Evolutionary conservation across 2,329 filamentous ascomycete species (phyloP).

Genomic region (Helotiales sp.): DNA sequence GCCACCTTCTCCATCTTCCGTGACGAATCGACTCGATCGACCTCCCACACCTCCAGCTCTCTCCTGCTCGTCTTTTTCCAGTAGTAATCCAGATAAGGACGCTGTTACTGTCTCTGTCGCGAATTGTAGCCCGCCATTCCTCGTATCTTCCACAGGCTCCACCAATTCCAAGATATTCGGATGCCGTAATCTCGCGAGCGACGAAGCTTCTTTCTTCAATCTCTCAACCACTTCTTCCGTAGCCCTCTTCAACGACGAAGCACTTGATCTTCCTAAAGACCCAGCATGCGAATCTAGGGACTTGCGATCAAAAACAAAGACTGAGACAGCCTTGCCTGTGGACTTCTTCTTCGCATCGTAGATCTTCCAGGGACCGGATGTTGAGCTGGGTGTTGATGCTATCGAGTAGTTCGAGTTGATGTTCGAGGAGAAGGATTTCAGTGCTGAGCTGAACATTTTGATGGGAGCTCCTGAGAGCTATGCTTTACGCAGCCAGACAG

Average conservation of each 20-base stretch:
- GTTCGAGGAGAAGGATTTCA: slow-evolving; percentile 93
- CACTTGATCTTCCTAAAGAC: slow-evolving; percentile 65
- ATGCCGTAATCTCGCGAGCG: slow-evolving; percentile 84
- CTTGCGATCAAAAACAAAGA: slow-evolving; percentile 95
- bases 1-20: slow-evolving; percentile 77
- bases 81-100: slow-evolving; percentile 79
- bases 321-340: slow-evolving; percentile 84
- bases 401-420: slow-evolving; percentile 92
- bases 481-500: slow-evolving; percentile 8
- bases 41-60: slow-evolving; percentile 69
- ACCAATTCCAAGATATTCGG: slow-evolving; percentile 91
- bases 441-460: slow-evolving; percentile 60
- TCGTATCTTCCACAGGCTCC: slow-evolving; percentile 93
- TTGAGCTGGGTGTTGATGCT: slow-evolving; percentile 74
- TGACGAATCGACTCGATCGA: slow-evolving; percentile 77
- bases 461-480: slow-evolving; percentile 20
- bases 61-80: slow-evolving; percentile 90
- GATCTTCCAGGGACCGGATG: slow-evolving; percentile 94
- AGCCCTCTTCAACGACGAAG: slow-evolving; percentile 74
- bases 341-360: slow-evolving; percentile 97
- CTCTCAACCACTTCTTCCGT: slow-evolving; percentile 91
- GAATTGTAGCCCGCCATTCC: slow-evolving; percentile 91
- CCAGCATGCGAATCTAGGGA: slow-evolving; percentile 72
- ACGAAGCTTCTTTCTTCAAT: slow-evolving; percentile 88
- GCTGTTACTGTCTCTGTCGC: slow-evolving; percentile 90